Evolutionary conservation across 108 stramenopile species (phyloP), one percentile per base, ranked within the genome.

Genomic region (Nannochloropsis salina): DNA sequence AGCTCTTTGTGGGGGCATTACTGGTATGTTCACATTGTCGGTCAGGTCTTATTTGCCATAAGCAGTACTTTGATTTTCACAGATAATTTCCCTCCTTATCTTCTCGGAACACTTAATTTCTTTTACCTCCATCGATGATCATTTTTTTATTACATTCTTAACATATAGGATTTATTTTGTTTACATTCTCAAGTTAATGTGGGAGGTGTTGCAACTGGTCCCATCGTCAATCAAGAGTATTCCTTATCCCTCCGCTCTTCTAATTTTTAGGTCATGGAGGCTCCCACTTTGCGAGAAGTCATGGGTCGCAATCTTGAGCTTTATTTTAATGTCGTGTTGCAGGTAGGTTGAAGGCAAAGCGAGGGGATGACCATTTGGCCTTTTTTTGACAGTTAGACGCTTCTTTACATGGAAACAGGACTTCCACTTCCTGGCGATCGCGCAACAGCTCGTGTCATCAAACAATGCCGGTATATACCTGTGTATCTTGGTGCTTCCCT

Each of bases 1-100:
- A 95, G 5, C 89, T 92, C 42, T 98, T 97, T 89, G 96, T 96
- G 10, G 92, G 95, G 44, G 92, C 94, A 15, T 96, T 98, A 80
- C 93, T 96, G 41, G 90, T 94, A 11, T 31, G 31, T 31, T 31
- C 31, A 31, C 31, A 31, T 31, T 31, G 31, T 31, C 31, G 31
- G 31, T 31, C 31, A 31, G 31, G 31, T 31, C 1, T 31, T 31
- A 31, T 31, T 31, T 31, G 31, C 31, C 31, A 31, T 31, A 31
- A 31, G 31, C 31, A 31, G 31, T 31, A 31, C 31, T 31, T 31
- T 31, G 31, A 31, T 31, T 31, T 31, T 31, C 31, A 31, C 31
- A 1, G 31, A 31, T 1, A 31, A 31, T 31, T 31, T 31, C 1
- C 31, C 31, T 31, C 31, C 31, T 31, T 31, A 31, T 31, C 31